Conservation (phyloP, 2,329 filamentous ascomycete species). For the Tolypocladium tundrense region DNA sequence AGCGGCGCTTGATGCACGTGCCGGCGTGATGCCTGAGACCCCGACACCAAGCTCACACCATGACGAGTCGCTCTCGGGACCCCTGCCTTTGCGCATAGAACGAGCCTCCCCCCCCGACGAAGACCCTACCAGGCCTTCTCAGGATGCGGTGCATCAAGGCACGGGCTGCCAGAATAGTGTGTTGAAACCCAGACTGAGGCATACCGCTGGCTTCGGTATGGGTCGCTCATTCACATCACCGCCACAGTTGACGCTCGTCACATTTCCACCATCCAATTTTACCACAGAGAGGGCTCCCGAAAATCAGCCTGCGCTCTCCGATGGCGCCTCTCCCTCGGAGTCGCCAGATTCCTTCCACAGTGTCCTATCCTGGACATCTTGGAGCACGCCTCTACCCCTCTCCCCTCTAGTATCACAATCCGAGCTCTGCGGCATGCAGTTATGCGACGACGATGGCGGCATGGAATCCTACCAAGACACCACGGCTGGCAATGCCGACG, state of each 20-base stretch:
- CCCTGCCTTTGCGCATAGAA: not conserved
- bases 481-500: not conserved
- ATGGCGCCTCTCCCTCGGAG: slow-evolving; percentile 16
- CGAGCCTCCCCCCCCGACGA: not conserved
- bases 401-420: slow-evolving; percentile 19
- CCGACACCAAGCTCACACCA: not conserved
- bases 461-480: not conserved
- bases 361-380: slow-evolving; percentile 41
- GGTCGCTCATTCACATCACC: not conserved
- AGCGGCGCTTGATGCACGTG: not conserved
- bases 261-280: not conserved
- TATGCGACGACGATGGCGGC: not conserved
- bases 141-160: not conserved
- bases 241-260: not conserved
- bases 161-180: not conserved
- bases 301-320: not conserved
- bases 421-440: not conserved
- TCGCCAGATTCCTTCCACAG: slow-evolving; percentile 43
- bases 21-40: not conserved
- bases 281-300: not conserved
- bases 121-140: not conserved
- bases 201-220: not conserved
- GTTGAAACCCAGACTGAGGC: not conserved
- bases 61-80: not conserved
- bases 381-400: slow-evolving; percentile 22